Conservation (phyloP, 495 filamentous ascomycete species). For the Sphaerosporella brunnea region DNA sequence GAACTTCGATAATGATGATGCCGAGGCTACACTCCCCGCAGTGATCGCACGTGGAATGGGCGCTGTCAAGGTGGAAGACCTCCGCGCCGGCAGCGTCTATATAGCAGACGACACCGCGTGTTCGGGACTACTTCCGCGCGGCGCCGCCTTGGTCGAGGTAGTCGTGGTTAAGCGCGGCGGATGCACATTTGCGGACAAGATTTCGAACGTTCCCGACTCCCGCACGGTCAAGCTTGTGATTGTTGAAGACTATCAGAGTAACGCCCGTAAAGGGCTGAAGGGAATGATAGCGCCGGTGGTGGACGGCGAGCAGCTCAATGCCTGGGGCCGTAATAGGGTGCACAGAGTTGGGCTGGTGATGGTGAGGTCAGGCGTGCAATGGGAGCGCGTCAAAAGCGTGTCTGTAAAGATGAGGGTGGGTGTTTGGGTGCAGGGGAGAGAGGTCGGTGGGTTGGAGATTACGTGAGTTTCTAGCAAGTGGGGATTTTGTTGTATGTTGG, state of each 20-base stretch:
- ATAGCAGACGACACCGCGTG: conserved; percentile 53
- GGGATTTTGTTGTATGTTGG: no score
- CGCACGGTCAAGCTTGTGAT: conserved; percentile 59
- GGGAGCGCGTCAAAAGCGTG: conserved; percentile 29
- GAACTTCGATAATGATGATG: no score
- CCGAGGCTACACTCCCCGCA: conserved; percentile 41
- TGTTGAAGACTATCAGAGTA: conserved; percentile 53
- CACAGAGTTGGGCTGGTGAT: conserved; percentile 68
- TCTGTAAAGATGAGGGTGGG: conserved; percentile 62
- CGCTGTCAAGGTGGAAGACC: conserved; percentile 53
- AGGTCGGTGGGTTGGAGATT: conserved; percentile 65
- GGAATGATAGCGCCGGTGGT: conserved; percentile 41
- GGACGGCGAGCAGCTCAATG: conserved; percentile 39
- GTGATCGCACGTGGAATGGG: conserved; percentile 57
- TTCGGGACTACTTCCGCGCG: conserved; percentile 39
- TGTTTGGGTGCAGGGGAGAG: conserved; percentile 62
- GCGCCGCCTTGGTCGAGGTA: conserved; percentile 37
- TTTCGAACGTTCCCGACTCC: conserved; percentile 56
- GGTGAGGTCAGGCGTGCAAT: conserved; percentile 47
- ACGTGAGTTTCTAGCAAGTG: no score
- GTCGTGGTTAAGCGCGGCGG: conserved; percentile 69
- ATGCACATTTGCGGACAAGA: conserved; percentile 69
- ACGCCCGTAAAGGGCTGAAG: conserved; percentile 28
- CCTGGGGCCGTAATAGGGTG: conserved; percentile 51
- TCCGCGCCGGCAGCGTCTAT: conserved; percentile 38